Conservation (phyloP, 768 basidiomycete genomes). For the Boletus huronensis region DNA sequence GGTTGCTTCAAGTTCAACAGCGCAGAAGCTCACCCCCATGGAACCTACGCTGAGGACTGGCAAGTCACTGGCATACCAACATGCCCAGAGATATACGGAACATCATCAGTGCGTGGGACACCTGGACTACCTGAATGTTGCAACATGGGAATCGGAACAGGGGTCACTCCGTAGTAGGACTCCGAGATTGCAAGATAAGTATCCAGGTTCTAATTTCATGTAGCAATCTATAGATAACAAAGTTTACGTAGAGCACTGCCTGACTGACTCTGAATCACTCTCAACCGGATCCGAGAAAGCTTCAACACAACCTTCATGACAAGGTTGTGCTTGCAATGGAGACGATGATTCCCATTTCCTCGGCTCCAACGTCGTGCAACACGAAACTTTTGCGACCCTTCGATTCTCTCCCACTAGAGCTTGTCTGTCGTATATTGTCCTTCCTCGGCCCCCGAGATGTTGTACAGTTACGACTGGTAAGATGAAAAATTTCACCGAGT, state of each 20-base stretch:
- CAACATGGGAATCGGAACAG: neutral
- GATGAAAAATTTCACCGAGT: neutral
- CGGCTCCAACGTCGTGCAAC: neutral
- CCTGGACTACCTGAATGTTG: neutral
- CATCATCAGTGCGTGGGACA: neutral
- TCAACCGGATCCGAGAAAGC: neutral
- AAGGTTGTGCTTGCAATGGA: neutral
- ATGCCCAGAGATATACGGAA: neutral
- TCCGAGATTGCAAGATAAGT: neutral
- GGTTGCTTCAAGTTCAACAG: too few species aligned
- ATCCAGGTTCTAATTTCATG: neutral
- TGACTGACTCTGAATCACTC: neutral
- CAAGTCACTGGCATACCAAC: too few species aligned
- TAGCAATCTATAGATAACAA: neutral
- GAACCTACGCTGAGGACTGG: neutral
- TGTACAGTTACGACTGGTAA: neutral
- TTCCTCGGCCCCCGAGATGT: neutral
- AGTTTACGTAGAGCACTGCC: neutral
- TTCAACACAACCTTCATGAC: neutral
- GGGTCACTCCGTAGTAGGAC: too few species aligned
- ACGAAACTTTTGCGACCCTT: neutral
- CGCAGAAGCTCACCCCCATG: neutral
- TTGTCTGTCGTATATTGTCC: neutral
- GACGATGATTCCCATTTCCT: neutral
- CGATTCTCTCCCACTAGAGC: neutral